Evolutionary conservation across 352 stramenopile species (phyloP).

Genomic region (Pythium rhizo-oryzae): DNA sequence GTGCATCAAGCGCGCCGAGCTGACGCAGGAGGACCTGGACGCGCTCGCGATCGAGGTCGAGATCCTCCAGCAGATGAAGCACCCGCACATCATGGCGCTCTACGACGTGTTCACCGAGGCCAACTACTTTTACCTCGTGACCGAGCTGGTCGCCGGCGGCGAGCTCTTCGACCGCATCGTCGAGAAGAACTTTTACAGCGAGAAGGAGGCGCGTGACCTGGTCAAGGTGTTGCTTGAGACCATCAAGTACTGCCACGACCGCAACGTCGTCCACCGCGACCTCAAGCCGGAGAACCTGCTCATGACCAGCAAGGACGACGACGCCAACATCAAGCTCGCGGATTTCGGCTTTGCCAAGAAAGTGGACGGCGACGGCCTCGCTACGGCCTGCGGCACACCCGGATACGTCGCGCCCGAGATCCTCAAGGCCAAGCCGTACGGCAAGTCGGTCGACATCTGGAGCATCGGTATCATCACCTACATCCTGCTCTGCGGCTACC

Average conservation of each 20-base stretch:
- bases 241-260: conserved; percentile 86
- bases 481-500: conserved; percentile 84
- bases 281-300: conserved; percentile 90
- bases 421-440: conserved; percentile 69
- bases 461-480: conserved; percentile 92
- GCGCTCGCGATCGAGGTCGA: conserved; percentile 80
- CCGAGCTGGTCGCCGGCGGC: conserved; percentile 93
- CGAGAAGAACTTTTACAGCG: conserved; percentile 88
- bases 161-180: conserved; percentile 90
- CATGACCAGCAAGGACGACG: conserved; percentile 67
- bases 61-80: conserved; percentile 84
- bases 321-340: conserved; percentile 82
- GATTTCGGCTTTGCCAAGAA: conserved; percentile 88
- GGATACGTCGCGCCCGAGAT: conserved; percentile 86
- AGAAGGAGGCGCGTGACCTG: conserved; percentile 76
- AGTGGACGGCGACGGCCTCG: conserved; percentile 57
- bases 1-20: conserved; percentile 85
- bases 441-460: conserved; percentile 88
- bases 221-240: conserved; percentile 82
- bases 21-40: conserved; percentile 51
- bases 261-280: conserved; percentile 85
- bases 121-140: conserved; percentile 97
- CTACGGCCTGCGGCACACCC: conserved; percentile 72
- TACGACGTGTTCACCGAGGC: conserved; percentile 93
- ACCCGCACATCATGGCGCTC: conserved; percentile 90